Conservation (phyloP, 225 moss, liverwort and hornwort genomes). For the Physcomitrium patens region DNA sequence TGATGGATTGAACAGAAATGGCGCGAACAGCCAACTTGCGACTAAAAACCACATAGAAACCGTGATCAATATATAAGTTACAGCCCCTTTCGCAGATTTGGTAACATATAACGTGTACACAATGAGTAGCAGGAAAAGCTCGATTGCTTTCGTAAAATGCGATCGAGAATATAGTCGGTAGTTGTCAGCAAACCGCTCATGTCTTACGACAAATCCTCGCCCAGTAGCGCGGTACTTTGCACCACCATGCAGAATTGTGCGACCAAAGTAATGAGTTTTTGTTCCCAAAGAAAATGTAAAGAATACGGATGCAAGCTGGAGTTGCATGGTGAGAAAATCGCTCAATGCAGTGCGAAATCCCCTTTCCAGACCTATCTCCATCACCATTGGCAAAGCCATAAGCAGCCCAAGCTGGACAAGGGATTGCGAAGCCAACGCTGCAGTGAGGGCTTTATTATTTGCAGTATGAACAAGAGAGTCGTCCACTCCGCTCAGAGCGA, state of each 20-base stretch:
- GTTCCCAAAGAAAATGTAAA: slow-evolving; percentile 96
- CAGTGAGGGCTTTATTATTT: slow-evolving; percentile 82
- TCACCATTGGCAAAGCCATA: slow-evolving; percentile 97
- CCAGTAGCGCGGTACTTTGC: slow-evolving; percentile 94
- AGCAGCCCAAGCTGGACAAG: slow-evolving; percentile 94
- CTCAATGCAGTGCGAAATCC: slow-evolving; percentile 91
- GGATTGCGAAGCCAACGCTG: slow-evolving; percentile 87
- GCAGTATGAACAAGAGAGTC: slow-evolving; percentile 73
- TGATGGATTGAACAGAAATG: slow-evolving; percentile 95
- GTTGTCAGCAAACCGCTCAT: slow-evolving; percentile 97
- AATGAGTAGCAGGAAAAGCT: slow-evolving; percentile 81
- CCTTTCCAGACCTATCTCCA: slow-evolving; percentile 96
- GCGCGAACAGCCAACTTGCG: slow-evolving; percentile 89
- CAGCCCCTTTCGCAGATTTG: slow-evolving; percentile 63
- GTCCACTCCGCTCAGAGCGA: slow-evolving; percentile 94
- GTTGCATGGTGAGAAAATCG: slow-evolving; percentile 93
- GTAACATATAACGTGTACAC: slow-evolving; percentile 86
- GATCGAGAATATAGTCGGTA: slow-evolving; percentile 93
- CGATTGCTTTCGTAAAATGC: slow-evolving; percentile 90
- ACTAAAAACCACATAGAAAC: slow-evolving; percentile 97
- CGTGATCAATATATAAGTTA: slow-evolving; percentile 78
- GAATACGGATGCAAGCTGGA: slow-evolving; percentile 92
- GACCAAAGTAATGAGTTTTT: slow-evolving; percentile 91
- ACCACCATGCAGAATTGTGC: slow-evolving; percentile 92
- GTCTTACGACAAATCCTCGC: slow-evolving; percentile 92